These are phyloP conservation scores for Leccinum pachyderme DNA, from an alignment of 1,284 basidiomycete genomes.

Conservation along the genomic window DNA sequence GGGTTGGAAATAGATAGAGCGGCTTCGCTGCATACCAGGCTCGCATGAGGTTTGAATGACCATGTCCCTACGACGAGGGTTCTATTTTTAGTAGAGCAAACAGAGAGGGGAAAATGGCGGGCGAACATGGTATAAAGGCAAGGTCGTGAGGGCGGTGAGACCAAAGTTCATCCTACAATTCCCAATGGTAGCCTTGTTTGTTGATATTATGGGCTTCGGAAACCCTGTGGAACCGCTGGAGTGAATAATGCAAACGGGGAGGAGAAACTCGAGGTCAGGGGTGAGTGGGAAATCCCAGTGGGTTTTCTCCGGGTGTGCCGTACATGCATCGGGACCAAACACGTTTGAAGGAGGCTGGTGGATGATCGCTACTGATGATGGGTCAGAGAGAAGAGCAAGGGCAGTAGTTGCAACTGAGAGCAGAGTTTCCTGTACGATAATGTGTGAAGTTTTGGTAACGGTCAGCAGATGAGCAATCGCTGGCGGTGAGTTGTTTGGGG, in stretches of 20 bases:
- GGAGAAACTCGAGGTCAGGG: conserved; percentile 43
- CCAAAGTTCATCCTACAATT: conserved; percentile 29
- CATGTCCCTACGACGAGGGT: conserved; percentile 14
- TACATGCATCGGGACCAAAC: conserved; percentile 23
- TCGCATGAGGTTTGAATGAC: conserved; percentile 28
- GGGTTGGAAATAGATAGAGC: conserved; percentile 19
- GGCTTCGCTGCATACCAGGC: conserved; percentile 42
- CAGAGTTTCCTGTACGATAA: conserved; percentile 34
- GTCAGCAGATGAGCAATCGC: conserved; percentile 56
- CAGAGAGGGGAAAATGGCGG: not conserved
- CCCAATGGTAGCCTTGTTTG: conserved; percentile 39
- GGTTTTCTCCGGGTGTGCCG: conserved; percentile 34
- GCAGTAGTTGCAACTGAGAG: conserved; percentile 16
- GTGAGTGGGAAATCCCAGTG: conserved; percentile 38
- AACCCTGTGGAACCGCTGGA: conserved; percentile 54
- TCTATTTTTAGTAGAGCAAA: conserved; percentile 2
- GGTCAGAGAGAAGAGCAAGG: conserved; percentile 16
- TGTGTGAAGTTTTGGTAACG: conserved; percentile 43
- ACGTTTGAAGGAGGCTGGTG: conserved; percentile 21
- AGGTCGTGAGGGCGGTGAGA: conserved; percentile 35
- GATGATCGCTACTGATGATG: conserved; percentile 23
- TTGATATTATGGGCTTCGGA: conserved; percentile 45
- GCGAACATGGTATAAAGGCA: conserved; percentile 46
- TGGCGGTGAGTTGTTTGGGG: conserved; percentile 55
- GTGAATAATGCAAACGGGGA: conserved; percentile 55